These are phyloP conservation scores for Borealophlyctis nickersoniae DNA, from an alignment of 192 early-diverging fungal genomes.

Conservation along the genomic window DNA sequence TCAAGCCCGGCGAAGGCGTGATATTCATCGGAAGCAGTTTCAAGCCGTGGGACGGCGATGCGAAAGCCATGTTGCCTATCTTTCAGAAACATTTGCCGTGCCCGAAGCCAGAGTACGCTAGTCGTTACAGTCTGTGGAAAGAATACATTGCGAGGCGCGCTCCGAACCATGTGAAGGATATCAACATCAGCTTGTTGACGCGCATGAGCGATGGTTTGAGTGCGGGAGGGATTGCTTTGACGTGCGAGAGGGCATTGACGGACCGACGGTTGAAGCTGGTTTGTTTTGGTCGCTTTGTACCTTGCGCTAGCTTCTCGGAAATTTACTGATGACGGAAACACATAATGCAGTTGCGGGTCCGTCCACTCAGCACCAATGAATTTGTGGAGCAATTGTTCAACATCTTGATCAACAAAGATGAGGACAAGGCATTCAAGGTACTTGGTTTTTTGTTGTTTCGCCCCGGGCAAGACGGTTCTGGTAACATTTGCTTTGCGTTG, in stretches of 20 bases:
- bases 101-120: constrained; percentile 50
- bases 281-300: not conserved
- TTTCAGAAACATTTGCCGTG: constrained; percentile 41
- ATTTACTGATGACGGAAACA: not conserved
- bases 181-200: constrained; percentile 48
- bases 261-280: constrained; percentile 46
- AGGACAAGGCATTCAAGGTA: constrained; percentile 48
- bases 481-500: not conserved
- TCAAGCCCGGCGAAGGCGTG: constrained; percentile 47
- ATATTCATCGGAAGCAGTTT: constrained; percentile 48
- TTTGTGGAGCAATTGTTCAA: constrained; percentile 51
- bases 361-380: constrained; percentile 45
- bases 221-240: constrained; percentile 41
- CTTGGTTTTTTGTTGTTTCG: no score
- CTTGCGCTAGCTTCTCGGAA: not conserved
- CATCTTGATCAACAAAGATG: constrained; percentile 39
- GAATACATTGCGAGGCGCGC: constrained; percentile 34
- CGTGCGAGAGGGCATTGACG: constrained; percentile 42
- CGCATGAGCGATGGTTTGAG: constrained; percentile 45
- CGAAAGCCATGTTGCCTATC: constrained; percentile 43
- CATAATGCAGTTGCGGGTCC: constrained; percentile 28
- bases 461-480: not conserved
- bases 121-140: constrained; percentile 40
- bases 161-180: constrained; percentile 13
- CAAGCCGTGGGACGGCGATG: constrained; percentile 62